Base-by-base conservation (phyloP, 2,329 filamentous ascomycete species). In the Septoria linicola region DNA sequence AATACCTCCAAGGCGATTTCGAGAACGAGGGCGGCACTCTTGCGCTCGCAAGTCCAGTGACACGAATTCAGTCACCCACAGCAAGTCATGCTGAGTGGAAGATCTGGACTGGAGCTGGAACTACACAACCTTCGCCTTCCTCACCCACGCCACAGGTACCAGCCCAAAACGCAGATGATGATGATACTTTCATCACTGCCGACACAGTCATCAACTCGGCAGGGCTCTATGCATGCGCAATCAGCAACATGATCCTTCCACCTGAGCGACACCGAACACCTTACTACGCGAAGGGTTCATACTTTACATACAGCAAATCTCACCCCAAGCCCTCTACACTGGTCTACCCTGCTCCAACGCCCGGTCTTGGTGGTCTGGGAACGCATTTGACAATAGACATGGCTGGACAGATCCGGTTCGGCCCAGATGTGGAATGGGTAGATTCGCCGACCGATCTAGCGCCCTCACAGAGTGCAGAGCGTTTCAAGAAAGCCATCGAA, bases 371-470 rank as follows among this genome's bases (percentile, higher is more conserved):
- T 44, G 92, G 93, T 0, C 75, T 99, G 0, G 93, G 93, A 41
- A 97, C 93, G 0, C 93, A 99, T 70, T 76, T 99, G 14, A 99
- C 93, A 1, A 80, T 97, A 51, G 93, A 99, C 68, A 79, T 97
- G 72, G 80, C 76, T 0, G 91, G 92, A 0, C 82, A 88, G 1
- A 79, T 97, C 36, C 85, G 89, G 31, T 99, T 99, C 69, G 93
- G 93, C 0, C 93, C 93, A 0, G 93, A 99, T 66, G 87, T 96
- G 11, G 89, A 97, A 69, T 97, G 93, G 93, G 85, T 96, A 0
- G 80, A 85, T 41, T 73, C 77, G 1, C 82, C 89, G 0, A 71
- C 73, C 7, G 83, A 96, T 63, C 76, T 96, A n/a, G 57, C 62
- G 4, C 68, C 67, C 2, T 74, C 76, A 1, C 85, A 87, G 13